These are phyloP conservation scores for Leucaena leucocephala DNA, from an alignment of 306 rosid genomes.

Conservation along the genomic window DNA sequence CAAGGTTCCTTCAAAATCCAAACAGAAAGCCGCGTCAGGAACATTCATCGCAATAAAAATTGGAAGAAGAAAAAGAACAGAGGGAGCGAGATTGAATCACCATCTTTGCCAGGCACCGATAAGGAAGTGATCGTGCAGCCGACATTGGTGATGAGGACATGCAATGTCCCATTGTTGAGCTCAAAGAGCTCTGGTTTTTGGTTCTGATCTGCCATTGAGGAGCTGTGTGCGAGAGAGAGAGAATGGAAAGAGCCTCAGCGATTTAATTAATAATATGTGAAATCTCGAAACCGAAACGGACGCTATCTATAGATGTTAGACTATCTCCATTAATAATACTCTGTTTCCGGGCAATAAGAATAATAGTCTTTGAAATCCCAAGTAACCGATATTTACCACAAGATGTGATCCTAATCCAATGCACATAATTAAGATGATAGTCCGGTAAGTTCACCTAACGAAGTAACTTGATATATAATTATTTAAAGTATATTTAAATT, in stretches of 20 bases:
- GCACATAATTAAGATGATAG: too few relatives aligned
- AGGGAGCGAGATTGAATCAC: slow-evolving; percentile 30
- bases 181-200: slow-evolving; percentile 74
- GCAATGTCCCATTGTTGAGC: slow-evolving; percentile 83
- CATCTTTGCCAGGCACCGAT: slow-evolving; percentile 79
- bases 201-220: slow-evolving; percentile 77
- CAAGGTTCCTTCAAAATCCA: slow-evolving; percentile 57
- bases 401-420: background rate
- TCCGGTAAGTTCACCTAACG: too few relatives aligned
- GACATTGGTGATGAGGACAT: slow-evolving; percentile 64
- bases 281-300: background rate
- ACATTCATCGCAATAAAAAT: background rate
- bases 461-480: too few relatives aligned
- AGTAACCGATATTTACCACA: background rate
- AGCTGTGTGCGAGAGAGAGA: background rate
- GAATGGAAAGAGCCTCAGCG: background rate
- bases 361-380: too few relatives aligned
- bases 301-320: background rate
- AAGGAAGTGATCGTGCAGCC: slow-evolving; percentile 96
- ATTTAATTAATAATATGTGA: background rate
- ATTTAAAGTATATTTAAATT: too few relatives aligned
- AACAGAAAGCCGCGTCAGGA: slow-evolving; percentile 15
- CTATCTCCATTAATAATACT: background rate
- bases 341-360: too few relatives aligned
- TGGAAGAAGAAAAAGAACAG: background rate